Base-by-base conservation (phyloP, 768 basidiomycete genomes). In the Mrakia gelida region DNA sequence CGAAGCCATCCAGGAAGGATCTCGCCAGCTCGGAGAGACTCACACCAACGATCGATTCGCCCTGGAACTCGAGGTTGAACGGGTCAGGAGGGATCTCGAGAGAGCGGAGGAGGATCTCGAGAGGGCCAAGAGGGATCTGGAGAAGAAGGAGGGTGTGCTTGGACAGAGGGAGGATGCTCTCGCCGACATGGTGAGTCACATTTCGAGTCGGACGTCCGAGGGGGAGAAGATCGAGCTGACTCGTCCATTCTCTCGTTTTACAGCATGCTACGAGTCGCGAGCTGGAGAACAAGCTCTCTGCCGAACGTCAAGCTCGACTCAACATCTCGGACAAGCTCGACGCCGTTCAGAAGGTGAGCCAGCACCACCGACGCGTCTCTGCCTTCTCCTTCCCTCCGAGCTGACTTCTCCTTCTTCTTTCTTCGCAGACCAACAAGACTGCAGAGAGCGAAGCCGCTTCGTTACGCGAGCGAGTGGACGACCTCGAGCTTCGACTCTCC, bases 271-370 rank as follows among this genome's bases (percentile, higher is more conserved):
- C 93, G 83, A 92, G 92, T 78, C 88, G 92, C 52, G 94, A 95
- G 79, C 86, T 98, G 30, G 88, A 91, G 5, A 87, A 88, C 1
- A 91, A 93, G 82, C 86, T 97, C 1, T 91, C 94, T 0, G 87
- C 91, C 15, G 93, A 95, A 84, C 92, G 92, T 0, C 96, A 98
- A 83, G 91, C 93, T 21, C 86, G 92, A 75, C 86, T 98, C 73
- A 92, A 95, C 81, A 83, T 94, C 6, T 88, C 91, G 1, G 96
- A 98, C 85, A 96, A 94, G 87, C 86, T 97, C n/a, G 95, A 97
- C 81, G 81, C 82, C 0, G 87, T 89, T 2, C 90, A 92, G 81
- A 86, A 88, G 38, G 86, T 84, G 54, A 65, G 85, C 73, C 73
- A 7, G 5, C 23, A 11, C 45, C 11, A 1, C 11, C 15, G 11